Evolutionary conservation across 108 stramenopile species (phyloP), one percentile per base, ranked within the genome.

Genomic region (Cafeteria roenbergensis): DNA sequence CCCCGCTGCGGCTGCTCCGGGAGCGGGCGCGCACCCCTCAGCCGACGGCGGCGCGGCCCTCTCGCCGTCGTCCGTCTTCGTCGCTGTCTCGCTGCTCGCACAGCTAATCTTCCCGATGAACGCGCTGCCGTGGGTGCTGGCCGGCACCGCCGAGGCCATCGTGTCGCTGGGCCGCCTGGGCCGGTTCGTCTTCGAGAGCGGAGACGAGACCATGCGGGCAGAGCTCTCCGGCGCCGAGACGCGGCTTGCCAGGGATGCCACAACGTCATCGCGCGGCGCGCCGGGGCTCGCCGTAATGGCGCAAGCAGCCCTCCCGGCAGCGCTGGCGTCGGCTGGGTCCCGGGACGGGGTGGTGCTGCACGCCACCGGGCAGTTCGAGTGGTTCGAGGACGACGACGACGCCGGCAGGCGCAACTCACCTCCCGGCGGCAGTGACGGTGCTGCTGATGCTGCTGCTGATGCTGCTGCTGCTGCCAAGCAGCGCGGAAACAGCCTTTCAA

Each of bases 41-140:
- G n/a, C n/a, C n/a, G n/a, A n/a, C n/a, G 62, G 24, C 22, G 51
- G 51, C 28, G 35, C 4, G 4, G 35, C 32, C 12, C 65, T 66
- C 21, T 28, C 32, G 9, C 9, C 70, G 8, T 8, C 70, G 4
- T 1, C 48, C 29, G 62, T 63, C 17, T 29, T 71, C 55, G 6
- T 37, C 1, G 35, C 62, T 22, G 24, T 71, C 9, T 35, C 70
- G 35, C 34, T 71, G 57, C 64, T 71, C 2, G 12, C 65, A 2
- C 37, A 2, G 60, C 70, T 71, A 14, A 55, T 71, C 1, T 65
- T 71, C 34, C 70, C 70, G 27, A 64, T 71, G 63, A 71, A 71
- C 29, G 70, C 70, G 29, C 14, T 53, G 3, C 63, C 70, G 26
- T 71, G 70, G 70, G 53, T 71, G 1, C 20, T 71, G 29, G 51